Evolutionary conservation across 202 grass and related monocot species (phyloP).

Genomic region (Saccharum hybrid): DNA sequence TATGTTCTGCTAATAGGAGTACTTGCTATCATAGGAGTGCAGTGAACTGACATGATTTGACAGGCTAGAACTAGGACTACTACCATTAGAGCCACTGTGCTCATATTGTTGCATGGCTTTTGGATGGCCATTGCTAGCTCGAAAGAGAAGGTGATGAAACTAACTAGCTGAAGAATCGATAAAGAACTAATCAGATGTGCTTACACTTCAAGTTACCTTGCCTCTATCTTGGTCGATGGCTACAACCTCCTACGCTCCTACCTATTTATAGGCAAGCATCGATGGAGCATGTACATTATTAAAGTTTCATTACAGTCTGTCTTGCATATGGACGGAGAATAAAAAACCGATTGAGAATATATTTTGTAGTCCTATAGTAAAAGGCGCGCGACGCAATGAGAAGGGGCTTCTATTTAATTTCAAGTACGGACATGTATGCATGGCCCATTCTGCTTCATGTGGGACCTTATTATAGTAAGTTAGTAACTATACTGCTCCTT

Average conservation of each 20-base stretch:
- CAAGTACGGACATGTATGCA: no score
- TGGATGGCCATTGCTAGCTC: conserved; percentile 35
- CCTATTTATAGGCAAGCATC: no score
- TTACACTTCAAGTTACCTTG: background rate
- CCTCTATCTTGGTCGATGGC: background rate
- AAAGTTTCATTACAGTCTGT: no score
- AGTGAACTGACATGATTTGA: conserved; percentile 22
- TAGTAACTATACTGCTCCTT: no score
- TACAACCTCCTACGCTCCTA: background rate
- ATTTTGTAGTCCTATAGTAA: no score
- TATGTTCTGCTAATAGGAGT: background rate
- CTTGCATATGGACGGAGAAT: no score
- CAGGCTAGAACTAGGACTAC: conserved; percentile 34
- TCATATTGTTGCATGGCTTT: background rate
- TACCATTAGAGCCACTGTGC: conserved; percentile 3
- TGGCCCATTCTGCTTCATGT: no score
- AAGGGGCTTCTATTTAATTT: no score
- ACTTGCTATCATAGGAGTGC: background rate
- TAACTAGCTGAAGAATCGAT: background rate
- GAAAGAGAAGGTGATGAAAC: background rate
- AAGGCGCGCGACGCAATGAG: no score
- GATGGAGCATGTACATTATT: no score
- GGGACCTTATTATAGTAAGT: no score
- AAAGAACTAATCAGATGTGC: background rate
- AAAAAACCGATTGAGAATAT: no score